Base-by-base conservation (phyloP, 2,329 filamentous ascomycete species). In the Aurifilum marmelostoma region DNA sequence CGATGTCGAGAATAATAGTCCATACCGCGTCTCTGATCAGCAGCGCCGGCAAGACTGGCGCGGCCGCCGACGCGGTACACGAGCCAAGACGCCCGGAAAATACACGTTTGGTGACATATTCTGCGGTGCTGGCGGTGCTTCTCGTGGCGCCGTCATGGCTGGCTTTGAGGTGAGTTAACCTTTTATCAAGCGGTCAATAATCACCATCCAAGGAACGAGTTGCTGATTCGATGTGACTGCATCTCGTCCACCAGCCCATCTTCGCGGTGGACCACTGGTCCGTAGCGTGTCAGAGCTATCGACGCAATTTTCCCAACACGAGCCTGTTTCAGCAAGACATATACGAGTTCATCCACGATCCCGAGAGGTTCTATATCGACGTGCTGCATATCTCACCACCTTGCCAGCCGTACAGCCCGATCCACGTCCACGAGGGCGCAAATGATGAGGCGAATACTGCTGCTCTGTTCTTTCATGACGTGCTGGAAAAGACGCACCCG, bases 361-460 rank as follows among this genome's bases (percentile, higher is more conserved):
- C 72, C 78, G 0, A 75, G 77, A 3, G 71, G 65, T 14, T 81
- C 81, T 52, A 29, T 16, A 85, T 91, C 0, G 92, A 96, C 72
- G 81, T 95, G 1, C 79, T 92, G 0, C 93, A 97, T 72, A 78
- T 94, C 0, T 93, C 90, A 0, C 92, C 92, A 0, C 92, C 93
- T 0, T 97, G 93, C 65, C 92, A 95, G 72, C 87, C 85, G 2
- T 94, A 89, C 75, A 94, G 92, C 0, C 87, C 88, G 0, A 90
- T 89, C 0, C 90, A 97, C 69, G 94, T 91, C 0, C 75, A 83
- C 0, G 73, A 78, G 0, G 85, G 86, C 0, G 80, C 80, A 5
- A 83, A 89, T 21, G 89, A 94, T 56, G 90, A 92, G 0, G 82
- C 79, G 0, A 96, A 97, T 72, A 88, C 87, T 0, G 88, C 88